phyloP scores from a whole-genome alignment of 495 filamentous ascomycete species.

The Tuber indicum region DNA sequence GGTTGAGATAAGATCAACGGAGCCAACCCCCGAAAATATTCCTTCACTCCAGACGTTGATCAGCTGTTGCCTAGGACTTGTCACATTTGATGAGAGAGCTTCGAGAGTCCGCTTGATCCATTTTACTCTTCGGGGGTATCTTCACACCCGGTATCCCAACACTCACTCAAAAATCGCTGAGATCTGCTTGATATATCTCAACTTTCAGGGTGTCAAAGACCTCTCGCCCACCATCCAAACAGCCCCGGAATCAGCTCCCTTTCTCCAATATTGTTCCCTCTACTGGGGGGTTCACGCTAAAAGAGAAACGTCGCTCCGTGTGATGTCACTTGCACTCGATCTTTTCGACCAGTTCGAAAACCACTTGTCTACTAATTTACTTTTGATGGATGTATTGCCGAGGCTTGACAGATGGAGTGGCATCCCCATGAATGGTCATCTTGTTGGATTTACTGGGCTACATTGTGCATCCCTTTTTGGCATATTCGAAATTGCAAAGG shows the following conservation, averaged over 20 bases:
- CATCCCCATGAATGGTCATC: not conserved
- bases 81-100: not conserved
- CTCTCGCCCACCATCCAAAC: not conserved
- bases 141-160: not conserved
- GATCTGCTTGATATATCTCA: not conserved
- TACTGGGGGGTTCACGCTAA: not conserved
- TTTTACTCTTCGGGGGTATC: not conserved
- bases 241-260: not conserved
- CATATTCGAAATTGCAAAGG: not conserved
- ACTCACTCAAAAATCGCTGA: not conserved
- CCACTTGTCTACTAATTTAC: not conserved
- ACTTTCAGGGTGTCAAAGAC: not conserved
- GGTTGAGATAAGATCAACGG: not conserved
- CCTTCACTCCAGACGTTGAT: not conserved
- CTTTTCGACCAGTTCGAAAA: not conserved
- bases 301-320: not conserved
- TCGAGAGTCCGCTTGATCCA: not conserved
- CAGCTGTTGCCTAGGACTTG: not conserved
- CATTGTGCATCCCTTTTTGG: not conserved
- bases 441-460: not conserved
- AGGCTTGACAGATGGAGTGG: no score
- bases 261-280: not conserved
- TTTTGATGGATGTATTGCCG: not conserved
- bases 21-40: not conserved
- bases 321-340: not conserved